A percentile compares a stretch with the other conserved stretches of the same genome.
Evolutionary conservation across 2,329 filamentous ascomycete genomes (phyloP).

Genomic region (Cadophora gregata): DNA sequence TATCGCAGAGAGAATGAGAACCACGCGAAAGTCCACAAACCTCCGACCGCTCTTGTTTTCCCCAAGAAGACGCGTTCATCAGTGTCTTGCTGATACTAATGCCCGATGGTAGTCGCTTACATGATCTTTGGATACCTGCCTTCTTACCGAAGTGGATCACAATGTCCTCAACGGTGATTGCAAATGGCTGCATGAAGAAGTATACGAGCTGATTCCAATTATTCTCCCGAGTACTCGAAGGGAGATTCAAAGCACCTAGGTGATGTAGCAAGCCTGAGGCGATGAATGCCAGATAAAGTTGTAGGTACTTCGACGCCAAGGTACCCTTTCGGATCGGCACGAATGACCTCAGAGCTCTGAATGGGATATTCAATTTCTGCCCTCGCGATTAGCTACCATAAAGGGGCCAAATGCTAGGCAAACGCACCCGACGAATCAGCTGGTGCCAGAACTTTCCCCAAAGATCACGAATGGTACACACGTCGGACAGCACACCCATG

Average conservation of each 20-base stretch:
- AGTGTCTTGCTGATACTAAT: background rate
- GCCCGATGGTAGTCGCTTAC: conserved; percentile 15
- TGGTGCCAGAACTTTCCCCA: conserved; percentile 34
- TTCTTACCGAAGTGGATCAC: conserved; percentile 22
- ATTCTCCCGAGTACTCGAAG: conserved; percentile 11
- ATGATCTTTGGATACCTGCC: conserved; percentile 23
- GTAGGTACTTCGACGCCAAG: conserved; percentile 23
- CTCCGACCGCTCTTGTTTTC: conserved; percentile 21
- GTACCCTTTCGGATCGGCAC: conserved; percentile 25
- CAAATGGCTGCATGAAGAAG: conserved; percentile 27
- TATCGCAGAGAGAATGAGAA: conserved; percentile 27
- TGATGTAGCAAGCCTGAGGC: conserved; percentile 22
- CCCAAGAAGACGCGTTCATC: conserved; percentile 6
- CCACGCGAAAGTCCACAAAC: conserved; percentile 25
- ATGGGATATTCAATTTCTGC: conserved; percentile 27
- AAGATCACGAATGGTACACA: conserved; percentile 24
- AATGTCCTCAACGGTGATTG: conserved; percentile 28
- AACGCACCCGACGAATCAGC: conserved; percentile 21
- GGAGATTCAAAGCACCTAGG: conserved; percentile 24
- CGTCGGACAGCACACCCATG: conserved; percentile 23
- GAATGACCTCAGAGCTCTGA: conserved; percentile 17
- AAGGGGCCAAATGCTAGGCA: too few relatives aligned
- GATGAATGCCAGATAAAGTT: conserved; percentile 28
- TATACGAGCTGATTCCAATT: conserved; percentile 16
- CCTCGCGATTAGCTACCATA: background rate